A percentile compares a stretch with the other conserved stretches of the same genome.
Evolutionary conservation across 75 land plant species (phyloP).

Genomic region (Selaginella tamariscina): DNA sequence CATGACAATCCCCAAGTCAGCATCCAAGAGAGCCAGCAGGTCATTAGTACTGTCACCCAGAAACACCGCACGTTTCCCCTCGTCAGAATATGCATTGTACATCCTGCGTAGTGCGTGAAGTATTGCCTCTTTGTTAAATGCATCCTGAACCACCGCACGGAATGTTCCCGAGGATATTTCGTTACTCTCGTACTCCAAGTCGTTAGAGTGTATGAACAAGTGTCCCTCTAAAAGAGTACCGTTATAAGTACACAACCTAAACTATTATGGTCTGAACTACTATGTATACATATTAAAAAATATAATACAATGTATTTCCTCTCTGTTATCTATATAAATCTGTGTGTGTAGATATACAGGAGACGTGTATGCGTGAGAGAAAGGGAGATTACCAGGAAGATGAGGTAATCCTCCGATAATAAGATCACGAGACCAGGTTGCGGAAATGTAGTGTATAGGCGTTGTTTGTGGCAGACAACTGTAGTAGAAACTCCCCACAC

Average conservation of each 20-base stretch:
- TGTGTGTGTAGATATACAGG: no score
- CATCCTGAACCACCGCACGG: neutral
- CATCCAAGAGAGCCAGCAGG: neutral
- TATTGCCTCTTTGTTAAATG: neutral
- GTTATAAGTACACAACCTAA: no score
- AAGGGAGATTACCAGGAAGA: neutral
- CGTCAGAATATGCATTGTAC: neutral
- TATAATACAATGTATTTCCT: no score
- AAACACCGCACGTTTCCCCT: neutral
- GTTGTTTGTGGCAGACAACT: neutral
- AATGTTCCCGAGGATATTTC: neutral
- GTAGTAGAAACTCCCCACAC: neutral
- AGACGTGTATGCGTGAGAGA: no score
- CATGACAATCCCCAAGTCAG: neutral
- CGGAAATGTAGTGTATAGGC: neutral
- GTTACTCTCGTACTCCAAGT: neutral
- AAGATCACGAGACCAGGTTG: neutral
- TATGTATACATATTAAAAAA: no score
- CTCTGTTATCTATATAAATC: no score
- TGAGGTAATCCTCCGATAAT: neutral
- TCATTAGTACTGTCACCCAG: neutral
- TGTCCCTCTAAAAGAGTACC: neutral
- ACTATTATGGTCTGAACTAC: no score
- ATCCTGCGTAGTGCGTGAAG: neutral
- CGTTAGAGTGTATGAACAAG: neutral